Evolutionary conservation across 768 basidiomycete genomes (phyloP).

Genomic region (Mycena kentingensis): DNA sequence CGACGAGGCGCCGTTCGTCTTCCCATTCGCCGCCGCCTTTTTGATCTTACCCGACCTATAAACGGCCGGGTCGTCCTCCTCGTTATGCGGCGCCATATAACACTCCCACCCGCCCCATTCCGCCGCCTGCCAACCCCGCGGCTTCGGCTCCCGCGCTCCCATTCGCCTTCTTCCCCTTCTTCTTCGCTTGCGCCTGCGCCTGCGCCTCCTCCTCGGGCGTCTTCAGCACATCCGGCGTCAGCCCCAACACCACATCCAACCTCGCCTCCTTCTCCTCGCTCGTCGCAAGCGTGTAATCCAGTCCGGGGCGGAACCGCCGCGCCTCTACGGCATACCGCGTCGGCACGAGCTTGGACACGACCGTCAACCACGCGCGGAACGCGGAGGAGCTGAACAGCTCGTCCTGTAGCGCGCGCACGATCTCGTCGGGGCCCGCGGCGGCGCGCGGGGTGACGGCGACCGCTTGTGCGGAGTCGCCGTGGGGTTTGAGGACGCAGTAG

Average conservation of each 20-base stretch:
- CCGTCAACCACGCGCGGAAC: constrained; percentile 89
- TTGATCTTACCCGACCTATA: constrained; percentile 70
- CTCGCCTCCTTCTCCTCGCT: constrained; percentile 80
- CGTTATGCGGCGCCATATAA: constrained; percentile 93
- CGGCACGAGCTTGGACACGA: constrained; percentile 72
- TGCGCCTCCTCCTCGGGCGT: constrained; percentile 31
- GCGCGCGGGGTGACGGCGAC: constrained; percentile 54
- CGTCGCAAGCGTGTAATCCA: constrained; percentile 94
- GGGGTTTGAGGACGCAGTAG: constrained; percentile 68
- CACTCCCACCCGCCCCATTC: constrained; percentile 98
- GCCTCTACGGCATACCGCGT: constrained; percentile 76
- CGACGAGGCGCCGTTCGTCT: constrained; percentile 10
- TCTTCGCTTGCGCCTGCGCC: constrained; percentile 29
- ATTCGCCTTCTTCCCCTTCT: constrained; percentile 32
- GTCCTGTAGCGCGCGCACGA: constrained; percentile 70
- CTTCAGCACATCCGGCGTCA: constrained; percentile 67
- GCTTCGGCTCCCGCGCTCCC: constrained; percentile 30
- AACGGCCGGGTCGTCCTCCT: constrained; percentile 93
- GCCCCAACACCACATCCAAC: constrained; percentile 82
- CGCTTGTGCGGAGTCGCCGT: constrained; percentile 32
- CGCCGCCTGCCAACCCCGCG: constrained; percentile 65
- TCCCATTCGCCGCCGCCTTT: constrained; percentile 31
- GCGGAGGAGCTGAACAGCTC: constrained; percentile 76
- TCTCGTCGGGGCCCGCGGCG: constrained; percentile 55
- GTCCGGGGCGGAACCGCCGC: constrained; percentile 84